Base-by-base conservation (phyloP, 2,329 filamentous ascomycete species). In the Microdochium paspali region DNA sequence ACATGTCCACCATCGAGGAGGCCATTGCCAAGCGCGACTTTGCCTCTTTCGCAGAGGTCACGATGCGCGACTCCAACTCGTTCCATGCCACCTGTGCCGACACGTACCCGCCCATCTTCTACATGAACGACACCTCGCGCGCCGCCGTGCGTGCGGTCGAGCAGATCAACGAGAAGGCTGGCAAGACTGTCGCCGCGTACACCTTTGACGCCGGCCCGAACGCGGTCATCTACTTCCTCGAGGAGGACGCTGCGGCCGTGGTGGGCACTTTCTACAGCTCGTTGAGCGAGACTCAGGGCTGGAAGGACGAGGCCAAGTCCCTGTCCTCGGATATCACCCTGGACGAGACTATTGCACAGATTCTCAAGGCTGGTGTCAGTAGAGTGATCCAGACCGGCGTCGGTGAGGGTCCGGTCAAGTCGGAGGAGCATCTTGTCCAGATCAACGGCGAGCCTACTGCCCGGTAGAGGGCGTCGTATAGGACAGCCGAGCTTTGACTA, bases 131-230 rank as follows among this genome's bases (percentile, higher is more conserved):
- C 63, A 84, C 91, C 15, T 91, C 85, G 20, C 76, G 86, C 31
- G 89, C 91, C 1, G 90, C 91, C 5, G 88, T 98, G 50, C 79
- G 88, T 46, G 82, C 89, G 15, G 90, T 96, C 25, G 90, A 98
- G 71, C 78, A 83, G 56, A 87, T 97, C 70, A 98, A 98, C 62
- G 75, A 76, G 47, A 76, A 77, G 23, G 88, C 86, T 4, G 90
- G 88, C 47, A 84, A 82, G 69, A 83, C 79, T 0, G 77, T 97
- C 18, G 90, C 88, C 3, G 93, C 93, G 3, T 98, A 98, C 67
- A 98, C 93, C 0, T 98, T 97, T 60, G 93, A 98, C 62, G 93
- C 93, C 0, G 93, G 93, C 46, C 93, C 93, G 47, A 98, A 98
- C 68, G 90, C 90, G 35, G 94, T 98, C 45, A 82, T 98, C 45